Conservation (phyloP, 768 basidiomycete genomes). For the Rhodosporidiobolus sp. region DNA sequence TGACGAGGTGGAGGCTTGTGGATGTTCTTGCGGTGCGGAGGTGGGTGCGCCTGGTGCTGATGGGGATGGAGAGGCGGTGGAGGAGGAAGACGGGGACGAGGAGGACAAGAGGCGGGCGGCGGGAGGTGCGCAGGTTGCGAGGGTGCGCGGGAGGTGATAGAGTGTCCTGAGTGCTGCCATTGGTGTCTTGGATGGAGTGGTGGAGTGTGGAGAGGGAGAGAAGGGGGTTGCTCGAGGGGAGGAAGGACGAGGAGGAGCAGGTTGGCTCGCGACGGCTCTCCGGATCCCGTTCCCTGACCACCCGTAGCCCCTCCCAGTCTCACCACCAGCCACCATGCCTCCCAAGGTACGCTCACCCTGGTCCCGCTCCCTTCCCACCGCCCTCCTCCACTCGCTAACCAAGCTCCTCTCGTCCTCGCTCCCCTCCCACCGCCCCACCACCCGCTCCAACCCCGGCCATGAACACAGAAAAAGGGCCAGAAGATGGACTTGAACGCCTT, state of each 20-base stretch:
- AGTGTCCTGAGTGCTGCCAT: neutral
- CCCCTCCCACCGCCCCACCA: neutral
- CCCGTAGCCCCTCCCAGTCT: neutral
- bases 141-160: neutral
- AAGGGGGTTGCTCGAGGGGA: neutral
- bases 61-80: neutral
- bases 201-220: neutral
- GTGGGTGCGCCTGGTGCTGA: neutral
- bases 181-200: neutral
- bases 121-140: neutral
- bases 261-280: neutral
- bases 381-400: neutral
- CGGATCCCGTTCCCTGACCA: neutral
- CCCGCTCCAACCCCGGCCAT: neutral
- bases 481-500: constrained; percentile 92
- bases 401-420: neutral
- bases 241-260: neutral
- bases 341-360: constrained; percentile 25
- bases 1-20: neutral
- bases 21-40: neutral
- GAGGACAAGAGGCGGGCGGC: constrained; percentile 1
- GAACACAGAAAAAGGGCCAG: constrained; percentile 85
- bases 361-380: no score
- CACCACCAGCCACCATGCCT: constrained; percentile 18
- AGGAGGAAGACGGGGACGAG: neutral